Base-by-base conservation (phyloP, 139 green algal species). In the Ettlia oleoabundans region DNA sequence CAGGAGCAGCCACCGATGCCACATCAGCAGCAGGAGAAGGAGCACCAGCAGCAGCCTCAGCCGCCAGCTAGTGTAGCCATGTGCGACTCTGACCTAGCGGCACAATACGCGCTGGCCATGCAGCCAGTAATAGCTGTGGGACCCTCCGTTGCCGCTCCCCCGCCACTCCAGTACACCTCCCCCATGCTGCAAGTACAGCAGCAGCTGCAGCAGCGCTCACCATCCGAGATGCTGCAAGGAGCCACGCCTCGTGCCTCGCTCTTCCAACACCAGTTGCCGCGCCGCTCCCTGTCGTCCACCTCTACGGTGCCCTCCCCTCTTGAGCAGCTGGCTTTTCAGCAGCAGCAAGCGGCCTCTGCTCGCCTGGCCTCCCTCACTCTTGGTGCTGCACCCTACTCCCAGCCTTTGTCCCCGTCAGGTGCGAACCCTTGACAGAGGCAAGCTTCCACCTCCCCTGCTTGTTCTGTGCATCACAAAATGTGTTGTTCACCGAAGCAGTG, bases 291-390 rank as follows among this genome's bases (percentile, higher is more conserved):
- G n/a, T 71, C 64, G 9, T 26, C 15, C 64, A 30, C 64, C 64
- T 71, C 64, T n/a, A 71, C 64, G 8, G 30, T n/a, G 18, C 18
- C 7, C 5, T 42, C 30, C 5, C 72, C 58, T 32, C 72, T 70
- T 18, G 55, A 80, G 22, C 40, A 55, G 76, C 55, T 76, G 42
- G 69, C 69, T 4, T 52, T 22, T 37, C 66, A 74, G 66, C 66
- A 74, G 33, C 47, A 42, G 64, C 18, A 15, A 22, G 55, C 55
- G 15, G 55, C 55, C 18, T 65, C 55, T 28, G n/a, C 35, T 28
- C 32, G 75, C 26, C 32, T 37, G 32, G 41, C 75, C 24, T 55
- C 51, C 24, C 24, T n/a, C 28, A 40, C 40, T 28, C 75, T 35
- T 18, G 33, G 71, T n/a, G 5, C 52, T 4, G 8, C 71, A 9